These are phyloP conservation scores for Corynespora cassiicola DNA, from an alignment of 2,329 filamentous ascomycete genomes.

Conservation along the genomic window DNA sequence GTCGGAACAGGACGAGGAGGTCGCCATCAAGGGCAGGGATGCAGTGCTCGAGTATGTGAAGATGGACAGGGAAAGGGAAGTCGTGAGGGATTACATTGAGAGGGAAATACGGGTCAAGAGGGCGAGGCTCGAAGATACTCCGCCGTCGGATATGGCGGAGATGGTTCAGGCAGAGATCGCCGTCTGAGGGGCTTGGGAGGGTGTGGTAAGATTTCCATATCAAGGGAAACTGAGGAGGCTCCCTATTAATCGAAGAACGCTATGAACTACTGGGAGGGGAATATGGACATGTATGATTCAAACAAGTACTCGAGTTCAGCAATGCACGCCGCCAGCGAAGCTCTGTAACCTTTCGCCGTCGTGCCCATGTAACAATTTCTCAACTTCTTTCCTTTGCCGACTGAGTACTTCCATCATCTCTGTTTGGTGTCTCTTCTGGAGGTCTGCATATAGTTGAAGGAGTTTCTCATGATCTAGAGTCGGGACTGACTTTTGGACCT, in stretches of 20 bases:
- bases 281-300: no score
- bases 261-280: no score
- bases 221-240: no score
- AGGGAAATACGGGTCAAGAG: conserved; percentile 27
- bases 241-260: no score
- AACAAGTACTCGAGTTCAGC: no score
- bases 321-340: no score
- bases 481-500: background rate
- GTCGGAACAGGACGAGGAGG: conserved; percentile 59
- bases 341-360: no score
- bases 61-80: conserved; percentile 23
- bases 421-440: conserved; percentile 20
- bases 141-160: no score
- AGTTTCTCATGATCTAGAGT: conserved; percentile 1
- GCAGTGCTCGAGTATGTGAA: conserved; percentile 46
- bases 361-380: conserved; percentile 8
- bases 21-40: conserved; percentile 58
- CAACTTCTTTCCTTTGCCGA: conserved; percentile 14
- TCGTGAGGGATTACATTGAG: conserved; percentile 25
- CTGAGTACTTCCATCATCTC: conserved; percentile 17
- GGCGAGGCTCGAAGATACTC: no score
- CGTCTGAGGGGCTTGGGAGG: no score
- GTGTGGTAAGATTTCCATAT: no score
- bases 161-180: no score
- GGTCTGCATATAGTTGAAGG: conserved; percentile 13